These are phyloP conservation scores for Penicillium dipodomyicola DNA, from an alignment of 495 filamentous ascomycete species.

Conservation along the genomic window DNA sequence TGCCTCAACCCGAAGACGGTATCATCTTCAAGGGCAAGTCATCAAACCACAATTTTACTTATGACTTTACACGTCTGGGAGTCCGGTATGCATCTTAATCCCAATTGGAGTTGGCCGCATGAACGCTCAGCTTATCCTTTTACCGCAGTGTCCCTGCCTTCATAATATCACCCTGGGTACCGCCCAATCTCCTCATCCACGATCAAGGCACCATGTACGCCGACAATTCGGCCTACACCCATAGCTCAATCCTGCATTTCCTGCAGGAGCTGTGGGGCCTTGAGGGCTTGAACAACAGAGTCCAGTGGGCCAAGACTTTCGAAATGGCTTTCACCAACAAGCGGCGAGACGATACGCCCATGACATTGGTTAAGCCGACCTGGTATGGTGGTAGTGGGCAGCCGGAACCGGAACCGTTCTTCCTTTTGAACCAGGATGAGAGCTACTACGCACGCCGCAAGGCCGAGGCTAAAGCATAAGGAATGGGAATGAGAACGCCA, in stretches of 20 bases:
- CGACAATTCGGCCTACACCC: constrained; percentile 43
- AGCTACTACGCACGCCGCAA: constrained; percentile 26
- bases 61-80: constrained; percentile 47
- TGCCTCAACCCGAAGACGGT: constrained; percentile 37
- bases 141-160: constrained; percentile 38
- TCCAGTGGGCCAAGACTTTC: constrained; percentile 43
- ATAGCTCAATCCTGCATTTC: constrained; percentile 43
- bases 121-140: background rate
- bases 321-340: constrained; percentile 31
- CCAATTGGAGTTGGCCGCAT: background rate
- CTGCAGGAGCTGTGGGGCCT: constrained; percentile 44
- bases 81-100: constrained; percentile 29
- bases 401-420: constrained; percentile 32
- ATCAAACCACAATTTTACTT: constrained; percentile 37
- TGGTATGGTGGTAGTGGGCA: constrained; percentile 36
- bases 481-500: background rate
- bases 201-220: constrained; percentile 40
- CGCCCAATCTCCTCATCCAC: constrained; percentile 39
- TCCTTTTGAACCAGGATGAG: constrained; percentile 35
- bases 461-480: background rate
- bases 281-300: constrained; percentile 41
- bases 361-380: constrained; percentile 30
- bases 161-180: constrained; percentile 44
- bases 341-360: constrained; percentile 31
- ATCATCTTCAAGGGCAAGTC: constrained; percentile 39